A percentile compares a stretch with the other conserved stretches of the same genome.
Conservation (phyloP, 106 monocot species). For the Phalaenopsis aphrodite region DNA sequence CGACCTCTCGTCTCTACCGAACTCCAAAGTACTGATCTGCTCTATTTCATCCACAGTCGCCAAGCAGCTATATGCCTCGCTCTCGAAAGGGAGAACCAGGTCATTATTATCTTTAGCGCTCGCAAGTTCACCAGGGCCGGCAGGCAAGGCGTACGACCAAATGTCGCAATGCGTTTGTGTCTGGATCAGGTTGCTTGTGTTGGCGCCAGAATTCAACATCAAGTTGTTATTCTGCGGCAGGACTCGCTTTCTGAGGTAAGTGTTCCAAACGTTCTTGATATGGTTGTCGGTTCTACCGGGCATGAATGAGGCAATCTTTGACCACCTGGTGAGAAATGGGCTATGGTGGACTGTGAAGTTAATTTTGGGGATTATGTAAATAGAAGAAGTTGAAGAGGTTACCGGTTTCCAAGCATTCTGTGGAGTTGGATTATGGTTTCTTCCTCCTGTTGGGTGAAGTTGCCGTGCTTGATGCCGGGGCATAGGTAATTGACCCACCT, state of each 20-base stretch:
- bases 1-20: background rate
- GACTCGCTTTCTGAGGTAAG: constrained; percentile 34
- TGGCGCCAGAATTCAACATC: background rate
- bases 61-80: background rate
- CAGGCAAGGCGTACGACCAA: background rate
- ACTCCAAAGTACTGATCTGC: background rate
- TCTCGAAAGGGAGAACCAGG: background rate
- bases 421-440: constrained; percentile 8
- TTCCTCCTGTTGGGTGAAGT: constrained; percentile 8
- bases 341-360: background rate
- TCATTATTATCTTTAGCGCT: background rate
- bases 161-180: background rate
- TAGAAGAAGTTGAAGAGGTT: background rate
- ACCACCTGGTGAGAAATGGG: constrained; percentile 32
- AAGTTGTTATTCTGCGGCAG: background rate
- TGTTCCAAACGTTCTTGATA: constrained; percentile 80
- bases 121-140: background rate
- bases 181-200: background rate
- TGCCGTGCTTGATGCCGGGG: constrained; percentile 5
- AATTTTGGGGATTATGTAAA: background rate
- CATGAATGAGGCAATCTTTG: constrained; percentile 32
- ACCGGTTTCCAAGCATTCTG: constrained; percentile 3
- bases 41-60: background rate
- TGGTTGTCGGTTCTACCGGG: constrained; percentile 56
- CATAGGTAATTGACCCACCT: constrained; percentile 16